Evolutionary conservation across 371 early-diverging fungal genomes (phyloP).

Genomic region (Mortierella sp.): DNA sequence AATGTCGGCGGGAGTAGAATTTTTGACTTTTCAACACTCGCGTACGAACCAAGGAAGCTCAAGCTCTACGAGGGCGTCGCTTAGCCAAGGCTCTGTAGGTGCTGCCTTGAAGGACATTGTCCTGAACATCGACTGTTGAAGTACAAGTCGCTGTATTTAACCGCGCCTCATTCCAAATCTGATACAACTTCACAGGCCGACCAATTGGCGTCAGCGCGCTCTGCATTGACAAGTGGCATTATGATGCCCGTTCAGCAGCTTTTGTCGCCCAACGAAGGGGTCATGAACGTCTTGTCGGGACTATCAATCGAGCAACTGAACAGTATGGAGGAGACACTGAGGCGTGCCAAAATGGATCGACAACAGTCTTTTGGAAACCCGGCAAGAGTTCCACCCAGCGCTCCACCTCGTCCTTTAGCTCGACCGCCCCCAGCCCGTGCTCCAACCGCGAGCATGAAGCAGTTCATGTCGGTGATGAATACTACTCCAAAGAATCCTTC

Average conservation of each 20-base stretch:
- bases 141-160: background rate
- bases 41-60: background rate
- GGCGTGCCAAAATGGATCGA: slow-evolving; percentile 4
- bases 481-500: background rate
- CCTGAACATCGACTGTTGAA: background rate
- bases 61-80: background rate
- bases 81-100: background rate
- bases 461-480: slow-evolving; percentile 23
- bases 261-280: slow-evolving; percentile 5
- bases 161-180: background rate
- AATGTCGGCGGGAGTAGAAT: background rate
- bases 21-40: background rate
- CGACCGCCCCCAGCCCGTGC: background rate
- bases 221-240: background rate
- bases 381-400: background rate
- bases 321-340: slow-evolving; percentile 8
- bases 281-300: slow-evolving; percentile 1
- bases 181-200: background rate
- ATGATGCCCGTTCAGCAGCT: slow-evolving; percentile 19
- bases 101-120: background rate
- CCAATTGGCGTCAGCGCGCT: background rate
- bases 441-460: slow-evolving; percentile 3
- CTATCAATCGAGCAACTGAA: slow-evolving; percentile 10
- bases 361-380: background rate
- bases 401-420: background rate